These are phyloP conservation scores for Vairimorpha necatrix DNA, from an alignment of 371 early-diverging fungal genomes.

Conservation along the genomic window DNA sequence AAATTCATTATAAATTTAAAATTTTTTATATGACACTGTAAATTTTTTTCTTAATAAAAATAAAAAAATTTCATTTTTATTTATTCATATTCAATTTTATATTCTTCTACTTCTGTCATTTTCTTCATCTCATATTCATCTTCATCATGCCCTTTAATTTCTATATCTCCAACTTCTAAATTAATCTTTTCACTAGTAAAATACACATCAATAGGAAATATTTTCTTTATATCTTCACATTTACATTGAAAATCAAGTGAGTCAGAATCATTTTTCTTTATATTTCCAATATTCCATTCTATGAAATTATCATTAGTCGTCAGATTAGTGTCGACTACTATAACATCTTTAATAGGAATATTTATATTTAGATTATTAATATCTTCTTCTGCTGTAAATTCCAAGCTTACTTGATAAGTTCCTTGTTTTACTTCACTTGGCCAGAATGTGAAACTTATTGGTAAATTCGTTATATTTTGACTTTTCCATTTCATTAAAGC, in stretches of 20 bases:
- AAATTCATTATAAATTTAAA: too few relatives aligned
- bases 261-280: slow-evolving; percentile 31
- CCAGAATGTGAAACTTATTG: slow-evolving; percentile 57
- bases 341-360: slow-evolving; percentile 34
- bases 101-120: slow-evolving; percentile 49
- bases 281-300: slow-evolving; percentile 30
- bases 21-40: too few relatives aligned
- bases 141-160: slow-evolving; percentile 12
- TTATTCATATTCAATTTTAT: slow-evolving; percentile 46
- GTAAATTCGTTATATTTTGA: slow-evolving; percentile 18
- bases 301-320: too few relatives aligned
- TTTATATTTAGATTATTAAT: slow-evolving; percentile 37
- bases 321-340: slow-evolving; percentile 20
- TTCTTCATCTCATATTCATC: slow-evolving; percentile 40
- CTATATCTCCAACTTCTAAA: slow-evolving; percentile 18
- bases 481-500: slow-evolving; percentile 60
- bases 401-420: slow-evolving; percentile 38
- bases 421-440: slow-evolving; percentile 44
- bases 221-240: slow-evolving; percentile 24
- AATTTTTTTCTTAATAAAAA: too few relatives aligned
- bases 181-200: slow-evolving; percentile 27
- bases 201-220: slow-evolving; percentile 57
- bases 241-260: slow-evolving; percentile 46
- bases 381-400: slow-evolving; percentile 39
- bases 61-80: too few relatives aligned